phyloP scores from a whole-genome alignment of 495 filamentous ascomycete species.

The Neurospora sp. region DNA sequence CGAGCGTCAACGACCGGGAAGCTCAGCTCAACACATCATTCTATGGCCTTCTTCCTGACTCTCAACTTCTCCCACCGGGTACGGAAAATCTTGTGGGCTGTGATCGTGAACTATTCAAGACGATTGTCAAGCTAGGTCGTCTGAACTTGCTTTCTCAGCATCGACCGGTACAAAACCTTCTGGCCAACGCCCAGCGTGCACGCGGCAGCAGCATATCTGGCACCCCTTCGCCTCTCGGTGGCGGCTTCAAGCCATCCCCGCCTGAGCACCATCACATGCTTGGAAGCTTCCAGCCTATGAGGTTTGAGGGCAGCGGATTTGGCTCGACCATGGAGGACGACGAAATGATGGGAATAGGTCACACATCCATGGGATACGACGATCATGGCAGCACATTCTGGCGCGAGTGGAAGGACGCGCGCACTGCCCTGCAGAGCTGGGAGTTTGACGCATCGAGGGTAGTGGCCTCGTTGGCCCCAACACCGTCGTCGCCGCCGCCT shows the following conservation, averaged over 20 bases:
- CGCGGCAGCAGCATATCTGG: slow-evolving; percentile 9
- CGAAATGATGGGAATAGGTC: slow-evolving; percentile 22
- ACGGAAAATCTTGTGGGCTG: slow-evolving; percentile 79
- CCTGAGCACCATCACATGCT: slow-evolving; percentile 14
- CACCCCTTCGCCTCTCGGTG: slow-evolving; percentile 27
- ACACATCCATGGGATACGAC: slow-evolving; percentile 32
- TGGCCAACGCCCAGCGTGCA: slow-evolving; percentile 18
- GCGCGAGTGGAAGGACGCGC: slow-evolving; percentile 76
- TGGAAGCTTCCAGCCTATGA: slow-evolving; percentile 16
- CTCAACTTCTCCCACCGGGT: slow-evolving; percentile 47
- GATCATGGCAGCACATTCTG: slow-evolving; percentile 59
- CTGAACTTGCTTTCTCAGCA: slow-evolving; percentile 84
- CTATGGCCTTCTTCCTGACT: slow-evolving; percentile 56
- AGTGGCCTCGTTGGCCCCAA: slow-evolving; percentile 12
- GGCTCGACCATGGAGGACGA: slow-evolving; percentile 39
- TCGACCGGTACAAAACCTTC: slow-evolving; percentile 38
- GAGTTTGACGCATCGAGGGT: slow-evolving; percentile 51
- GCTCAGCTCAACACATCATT: slow-evolving; percentile 65
- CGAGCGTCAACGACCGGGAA: slow-evolving; percentile 85
- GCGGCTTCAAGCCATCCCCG: slow-evolving; percentile 40
- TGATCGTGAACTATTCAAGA: slow-evolving; percentile 69
- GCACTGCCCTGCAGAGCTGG: slow-evolving; percentile 70
- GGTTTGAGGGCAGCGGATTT: slow-evolving; percentile 58
- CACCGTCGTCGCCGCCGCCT: slow-evolving; percentile 16
- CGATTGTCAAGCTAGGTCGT: slow-evolving; percentile 67